These are phyloP conservation scores for Grammothele lineata DNA, from an alignment of 768 basidiomycete species.

Conservation along the genomic window DNA sequence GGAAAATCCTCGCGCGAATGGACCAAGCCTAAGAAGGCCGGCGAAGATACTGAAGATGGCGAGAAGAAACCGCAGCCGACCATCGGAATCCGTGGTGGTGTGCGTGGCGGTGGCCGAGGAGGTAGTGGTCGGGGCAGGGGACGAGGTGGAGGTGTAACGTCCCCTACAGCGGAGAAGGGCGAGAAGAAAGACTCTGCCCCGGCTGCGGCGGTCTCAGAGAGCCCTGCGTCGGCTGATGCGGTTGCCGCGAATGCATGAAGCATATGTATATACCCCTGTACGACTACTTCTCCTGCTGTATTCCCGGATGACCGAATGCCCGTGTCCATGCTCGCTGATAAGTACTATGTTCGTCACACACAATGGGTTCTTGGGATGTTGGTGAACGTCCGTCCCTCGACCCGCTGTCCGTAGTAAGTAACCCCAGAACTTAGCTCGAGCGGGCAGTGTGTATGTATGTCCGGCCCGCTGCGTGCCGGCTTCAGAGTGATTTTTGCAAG, in stretches of 20 bases:
- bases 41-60: conserved; percentile 11
- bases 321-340: too few species aligned
- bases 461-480: background rate
- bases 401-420: too few species aligned
- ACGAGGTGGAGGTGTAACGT: conserved; percentile 10
- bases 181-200: conserved; percentile 5
- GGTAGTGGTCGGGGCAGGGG: conserved; percentile 19
- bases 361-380: too few species aligned
- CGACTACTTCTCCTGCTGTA: too few species aligned
- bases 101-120: conserved; percentile 21
- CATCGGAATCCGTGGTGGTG: conserved; percentile 24
- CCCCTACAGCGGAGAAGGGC: conserved; percentile 9
- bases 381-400: too few species aligned
- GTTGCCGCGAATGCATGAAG: conserved; percentile 10
- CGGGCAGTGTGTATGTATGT: too few species aligned
- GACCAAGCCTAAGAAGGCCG: conserved; percentile 12
- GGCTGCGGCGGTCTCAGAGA: background rate
- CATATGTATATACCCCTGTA: conserved; percentile 12
- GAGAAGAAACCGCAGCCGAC: conserved; percentile 12
- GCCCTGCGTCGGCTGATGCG: conserved; percentile 1
- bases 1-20: conserved; percentile 44
- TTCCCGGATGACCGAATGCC: too few species aligned
- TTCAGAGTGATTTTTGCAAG: background rate
- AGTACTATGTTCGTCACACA: too few species aligned
- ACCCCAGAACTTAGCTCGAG: too few species aligned